These are phyloP conservation scores for Ceratobasidium sp. DNA, from an alignment of 1,284 basidiomycete species.

Conservation along the genomic window DNA sequence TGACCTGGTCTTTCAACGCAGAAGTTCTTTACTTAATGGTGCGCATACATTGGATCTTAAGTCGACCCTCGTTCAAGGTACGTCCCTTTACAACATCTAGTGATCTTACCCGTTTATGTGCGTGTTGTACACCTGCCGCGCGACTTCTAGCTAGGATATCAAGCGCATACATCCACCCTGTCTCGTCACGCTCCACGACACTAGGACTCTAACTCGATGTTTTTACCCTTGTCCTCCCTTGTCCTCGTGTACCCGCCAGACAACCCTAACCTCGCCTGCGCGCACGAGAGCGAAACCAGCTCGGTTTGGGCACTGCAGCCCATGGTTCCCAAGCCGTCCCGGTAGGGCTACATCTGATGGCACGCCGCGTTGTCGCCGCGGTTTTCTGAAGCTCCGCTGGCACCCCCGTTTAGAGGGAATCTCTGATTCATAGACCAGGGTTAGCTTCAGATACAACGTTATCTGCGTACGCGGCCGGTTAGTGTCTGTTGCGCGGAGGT, in stretches of 20 bases:
- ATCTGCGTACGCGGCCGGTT: neutral
- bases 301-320: constrained; percentile 8
- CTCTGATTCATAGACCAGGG: neutral
- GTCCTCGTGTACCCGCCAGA: neutral
- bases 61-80: neutral
- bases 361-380: constrained; percentile 12
- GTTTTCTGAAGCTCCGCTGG: neutral
- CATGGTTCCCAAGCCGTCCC: neutral
- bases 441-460: neutral
- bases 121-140: neutral
- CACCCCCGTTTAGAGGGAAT: neutral
- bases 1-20: neutral
- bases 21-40: neutral
- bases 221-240: neutral
- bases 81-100: neutral
- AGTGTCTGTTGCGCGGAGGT: neutral
- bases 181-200: neutral
- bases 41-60: neutral
- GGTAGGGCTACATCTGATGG: constrained; percentile 10
- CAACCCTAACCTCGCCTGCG: too few species aligned
- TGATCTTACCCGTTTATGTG: neutral
- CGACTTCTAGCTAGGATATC: neutral
- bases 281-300: constrained; percentile 4
- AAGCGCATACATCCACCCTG: neutral
- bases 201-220: neutral